Conservation (phyloP, 2,329 filamentous ascomycete genomes). For the Colletotrichum falcatum region DNA sequence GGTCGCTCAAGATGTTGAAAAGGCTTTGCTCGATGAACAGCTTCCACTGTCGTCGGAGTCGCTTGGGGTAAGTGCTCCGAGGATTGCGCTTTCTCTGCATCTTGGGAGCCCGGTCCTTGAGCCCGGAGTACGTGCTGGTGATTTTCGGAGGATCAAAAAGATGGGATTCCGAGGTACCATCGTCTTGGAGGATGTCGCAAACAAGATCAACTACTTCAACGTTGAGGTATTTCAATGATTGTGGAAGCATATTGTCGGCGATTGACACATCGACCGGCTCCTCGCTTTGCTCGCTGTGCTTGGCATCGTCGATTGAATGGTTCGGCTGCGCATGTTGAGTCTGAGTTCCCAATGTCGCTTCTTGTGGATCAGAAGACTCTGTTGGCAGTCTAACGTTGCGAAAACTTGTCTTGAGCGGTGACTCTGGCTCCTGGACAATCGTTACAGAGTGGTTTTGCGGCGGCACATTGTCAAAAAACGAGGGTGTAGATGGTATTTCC, state of each 20-base stretch:
- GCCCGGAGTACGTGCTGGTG: conserved; percentile 29
- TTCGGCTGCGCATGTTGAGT: not conserved
- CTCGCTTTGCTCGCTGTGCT: conserved; percentile 29
- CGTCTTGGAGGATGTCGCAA: conserved; percentile 69
- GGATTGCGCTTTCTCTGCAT: conserved; percentile 51
- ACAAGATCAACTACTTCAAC: conserved; percentile 70
- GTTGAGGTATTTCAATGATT: conserved; percentile 66
- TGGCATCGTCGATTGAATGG: not conserved
- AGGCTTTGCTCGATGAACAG: conserved; percentile 73
- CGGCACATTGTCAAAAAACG: conserved; percentile 55
- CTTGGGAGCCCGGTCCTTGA: conserved; percentile 43
- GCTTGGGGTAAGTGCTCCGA: conserved; percentile 45
- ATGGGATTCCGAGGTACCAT: conserved; percentile 64
- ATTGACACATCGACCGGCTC: conserved; percentile 44
- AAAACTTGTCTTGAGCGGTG: conserved; percentile 8
- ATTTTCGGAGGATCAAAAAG: conserved; percentile 53
- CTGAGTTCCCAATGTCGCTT: conserved; percentile 3
- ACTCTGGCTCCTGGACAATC: conserved; percentile 35
- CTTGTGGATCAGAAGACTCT: not conserved
- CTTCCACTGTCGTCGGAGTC: conserved; percentile 64
- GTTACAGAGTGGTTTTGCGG: conserved; percentile 40
- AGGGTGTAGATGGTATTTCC: conserved; percentile 52
- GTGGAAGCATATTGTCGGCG: conserved; percentile 60
- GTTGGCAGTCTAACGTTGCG: not conserved
- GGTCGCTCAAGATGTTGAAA: conserved; percentile 72